Percentiles rank a stretch among this genome's conserved stretches.
Evolutionary conservation across 192 early-diverging fungal genomes (phyloP).

Genomic region (Diversispora epigaea): DNA sequence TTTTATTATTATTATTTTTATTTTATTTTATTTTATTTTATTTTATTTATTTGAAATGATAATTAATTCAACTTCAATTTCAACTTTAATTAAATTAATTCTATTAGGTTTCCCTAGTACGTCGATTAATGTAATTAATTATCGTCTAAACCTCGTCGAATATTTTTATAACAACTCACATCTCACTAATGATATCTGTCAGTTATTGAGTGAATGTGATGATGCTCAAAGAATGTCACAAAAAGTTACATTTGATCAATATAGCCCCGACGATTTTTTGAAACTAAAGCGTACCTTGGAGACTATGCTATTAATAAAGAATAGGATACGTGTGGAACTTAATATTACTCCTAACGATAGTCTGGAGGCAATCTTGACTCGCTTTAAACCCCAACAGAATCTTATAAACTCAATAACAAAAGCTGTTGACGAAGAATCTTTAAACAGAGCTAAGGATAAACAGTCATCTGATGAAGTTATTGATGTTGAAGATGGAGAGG

Average conservation of each 20-base stretch:
- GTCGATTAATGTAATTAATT: slow-evolving; percentile 60
- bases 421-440: slow-evolving; percentile 51
- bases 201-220: slow-evolving; percentile 52
- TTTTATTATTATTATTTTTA: not conserved
- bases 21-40: too few species aligned
- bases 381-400: slow-evolving; percentile 44
- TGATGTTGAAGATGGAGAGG: not conserved
- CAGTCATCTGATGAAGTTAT: not conserved
- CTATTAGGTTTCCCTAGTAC: slow-evolving; percentile 67
- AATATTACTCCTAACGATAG: not conserved
- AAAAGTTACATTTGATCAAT: slow-evolving; percentile 65
- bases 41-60: too few species aligned
- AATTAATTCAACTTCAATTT: not conserved
- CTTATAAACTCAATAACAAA: slow-evolving; percentile 43
- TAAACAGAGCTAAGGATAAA: slow-evolving; percentile 38
- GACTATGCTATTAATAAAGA: slow-evolving; percentile 48
- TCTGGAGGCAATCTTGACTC: slow-evolving; percentile 33
- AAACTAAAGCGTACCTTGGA: slow-evolving; percentile 59
- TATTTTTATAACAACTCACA: slow-evolving; percentile 60
- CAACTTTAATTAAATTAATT: not conserved
- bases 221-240: slow-evolving; percentile 72
- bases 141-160: slow-evolving; percentile 72
- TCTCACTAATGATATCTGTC: slow-evolving; percentile 52
- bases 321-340: slow-evolving; percentile 29
- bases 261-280: slow-evolving; percentile 62